Evolutionary conservation across 1,139 yeast genomes (phyloP).

Genomic region (Geotrichum australiense): DNA sequence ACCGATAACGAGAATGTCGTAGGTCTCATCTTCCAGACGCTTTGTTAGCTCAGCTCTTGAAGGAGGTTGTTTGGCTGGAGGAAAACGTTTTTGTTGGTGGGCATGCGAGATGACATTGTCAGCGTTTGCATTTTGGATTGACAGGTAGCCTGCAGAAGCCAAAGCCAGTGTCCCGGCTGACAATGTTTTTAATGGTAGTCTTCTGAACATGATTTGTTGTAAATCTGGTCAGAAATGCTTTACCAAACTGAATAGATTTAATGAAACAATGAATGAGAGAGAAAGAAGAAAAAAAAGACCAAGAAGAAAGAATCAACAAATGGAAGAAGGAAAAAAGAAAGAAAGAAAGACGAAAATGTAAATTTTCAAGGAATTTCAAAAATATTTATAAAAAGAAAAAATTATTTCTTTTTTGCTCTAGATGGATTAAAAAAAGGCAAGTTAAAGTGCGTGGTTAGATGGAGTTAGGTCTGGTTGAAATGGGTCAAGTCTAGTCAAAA

Average conservation of each 20-base stretch:
- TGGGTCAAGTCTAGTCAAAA: no score
- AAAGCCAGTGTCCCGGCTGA: constrained; percentile 6
- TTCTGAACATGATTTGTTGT: constrained; percentile 9
- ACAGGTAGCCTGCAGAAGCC: constrained; percentile 10
- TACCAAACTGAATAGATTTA: not conserved
- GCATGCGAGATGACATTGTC: not conserved
- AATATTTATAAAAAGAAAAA: no score
- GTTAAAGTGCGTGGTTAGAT: no score
- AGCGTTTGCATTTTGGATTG: constrained; percentile 10
- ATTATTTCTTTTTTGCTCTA: no score
- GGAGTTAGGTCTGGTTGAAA: no score
- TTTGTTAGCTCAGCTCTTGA: constrained; percentile 1
- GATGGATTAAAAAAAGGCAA: no score
- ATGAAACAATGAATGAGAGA: not conserved
- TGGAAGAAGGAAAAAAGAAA: not conserved
- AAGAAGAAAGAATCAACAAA: not conserved
- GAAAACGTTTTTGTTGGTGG: not conserved
- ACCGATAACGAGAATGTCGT: constrained; percentile 79
- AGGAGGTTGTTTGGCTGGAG: constrained; percentile 2
- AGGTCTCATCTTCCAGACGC: constrained; percentile 29
- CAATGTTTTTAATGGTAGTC: constrained; percentile 3
- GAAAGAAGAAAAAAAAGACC: not conserved
- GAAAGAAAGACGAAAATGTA: not conserved
- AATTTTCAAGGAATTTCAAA: constrained; percentile 1
- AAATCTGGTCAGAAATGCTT: no score